These are phyloP conservation scores for Leptographium flavum DNA, from an alignment of 2,329 filamentous ascomycete genomes.

Conservation along the genomic window DNA sequence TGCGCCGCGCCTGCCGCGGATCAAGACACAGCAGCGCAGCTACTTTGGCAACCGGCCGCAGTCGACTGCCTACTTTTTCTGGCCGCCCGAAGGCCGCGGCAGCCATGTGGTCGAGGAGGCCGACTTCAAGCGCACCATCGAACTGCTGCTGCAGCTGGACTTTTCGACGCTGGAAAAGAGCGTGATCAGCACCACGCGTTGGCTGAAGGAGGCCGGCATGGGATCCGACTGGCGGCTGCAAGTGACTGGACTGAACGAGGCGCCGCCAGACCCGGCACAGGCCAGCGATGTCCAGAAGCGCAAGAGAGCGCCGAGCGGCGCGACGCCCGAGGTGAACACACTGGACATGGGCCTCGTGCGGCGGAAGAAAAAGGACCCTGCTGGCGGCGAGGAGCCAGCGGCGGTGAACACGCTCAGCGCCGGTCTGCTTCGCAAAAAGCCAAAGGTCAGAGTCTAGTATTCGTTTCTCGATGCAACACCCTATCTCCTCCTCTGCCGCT, in stretches of 20 bases:
- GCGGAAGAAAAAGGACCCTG: constrained; percentile 33
- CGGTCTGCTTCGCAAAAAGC: constrained; percentile 38
- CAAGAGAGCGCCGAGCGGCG: constrained; percentile 17
- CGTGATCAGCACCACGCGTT: constrained; percentile 49
- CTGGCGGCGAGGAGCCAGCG: neutral
- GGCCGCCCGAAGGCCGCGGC: constrained; percentile 48
- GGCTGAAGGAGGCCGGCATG: constrained; percentile 52
- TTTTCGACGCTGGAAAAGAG: constrained; percentile 54
- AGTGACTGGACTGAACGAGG: constrained; percentile 25
- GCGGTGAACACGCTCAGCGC: constrained; percentile 20
- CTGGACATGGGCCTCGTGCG: constrained; percentile 26
- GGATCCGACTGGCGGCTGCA: constrained; percentile 36
- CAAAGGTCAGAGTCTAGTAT: constrained; percentile 22
- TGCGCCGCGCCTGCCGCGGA: constrained; percentile 44
- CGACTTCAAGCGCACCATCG: constrained; percentile 52
- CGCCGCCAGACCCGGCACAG: neutral
- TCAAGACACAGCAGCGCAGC: constrained; percentile 44
- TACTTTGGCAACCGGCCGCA: constrained; percentile 34
- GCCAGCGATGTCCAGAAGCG: constrained; percentile 5
- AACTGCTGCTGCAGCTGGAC: constrained; percentile 58
- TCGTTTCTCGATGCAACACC: neutral
- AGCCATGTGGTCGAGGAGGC: constrained; percentile 47
- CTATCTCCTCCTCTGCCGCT: constrained; percentile 12
- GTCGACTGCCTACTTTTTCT: constrained; percentile 48
- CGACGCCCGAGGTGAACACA: constrained; percentile 15